phyloP scores from a whole-genome alignment of 306 rosid species.

The Sphenostylis stenocarpa region DNA sequence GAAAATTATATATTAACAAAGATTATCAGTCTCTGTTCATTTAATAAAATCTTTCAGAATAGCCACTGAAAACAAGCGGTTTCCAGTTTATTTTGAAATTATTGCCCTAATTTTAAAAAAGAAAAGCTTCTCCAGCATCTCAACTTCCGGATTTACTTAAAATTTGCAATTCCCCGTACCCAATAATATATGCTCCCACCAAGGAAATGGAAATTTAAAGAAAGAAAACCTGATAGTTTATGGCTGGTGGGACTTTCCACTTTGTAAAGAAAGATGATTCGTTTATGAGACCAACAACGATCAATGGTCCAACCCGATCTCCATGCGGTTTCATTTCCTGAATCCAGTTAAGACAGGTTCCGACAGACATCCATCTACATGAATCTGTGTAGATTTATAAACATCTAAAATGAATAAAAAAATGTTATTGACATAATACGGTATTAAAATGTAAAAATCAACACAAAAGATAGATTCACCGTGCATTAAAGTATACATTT shows the following conservation, averaged over 20 bases:
- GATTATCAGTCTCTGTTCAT: background rate
- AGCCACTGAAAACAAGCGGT: background rate
- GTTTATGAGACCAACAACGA: slow-evolving; percentile 59
- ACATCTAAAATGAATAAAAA: slow-evolving; percentile 7
- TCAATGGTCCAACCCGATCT: slow-evolving; percentile 69
- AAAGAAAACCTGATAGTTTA: slow-evolving; percentile 60
- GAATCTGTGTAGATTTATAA: slow-evolving; percentile 43
- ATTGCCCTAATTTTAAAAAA: background rate
- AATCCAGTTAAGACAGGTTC: slow-evolving; percentile 68
- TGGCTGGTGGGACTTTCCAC: slow-evolving; percentile 46
- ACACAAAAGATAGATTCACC: background rate
- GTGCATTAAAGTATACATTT: background rate
- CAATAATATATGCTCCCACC: slow-evolving; percentile 12
- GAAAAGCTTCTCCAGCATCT: slow-evolving; percentile 12
- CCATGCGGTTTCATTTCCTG: slow-evolving; percentile 56
- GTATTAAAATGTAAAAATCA: background rate
- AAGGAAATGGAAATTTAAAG: slow-evolving; percentile 20
- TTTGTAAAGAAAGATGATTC: slow-evolving; percentile 44
- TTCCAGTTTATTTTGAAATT: slow-evolving; percentile 14
- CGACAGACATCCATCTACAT: slow-evolving; percentile 66
- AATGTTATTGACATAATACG: background rate
- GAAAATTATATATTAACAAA: background rate
- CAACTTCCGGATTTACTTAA: slow-evolving; percentile 19
- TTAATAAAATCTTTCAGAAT: background rate
- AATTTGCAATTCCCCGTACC: slow-evolving; percentile 5